These are phyloP conservation scores for Epichloe baconii DNA, from an alignment of 2,329 filamentous ascomycete genomes.

Conservation along the genomic window DNA sequence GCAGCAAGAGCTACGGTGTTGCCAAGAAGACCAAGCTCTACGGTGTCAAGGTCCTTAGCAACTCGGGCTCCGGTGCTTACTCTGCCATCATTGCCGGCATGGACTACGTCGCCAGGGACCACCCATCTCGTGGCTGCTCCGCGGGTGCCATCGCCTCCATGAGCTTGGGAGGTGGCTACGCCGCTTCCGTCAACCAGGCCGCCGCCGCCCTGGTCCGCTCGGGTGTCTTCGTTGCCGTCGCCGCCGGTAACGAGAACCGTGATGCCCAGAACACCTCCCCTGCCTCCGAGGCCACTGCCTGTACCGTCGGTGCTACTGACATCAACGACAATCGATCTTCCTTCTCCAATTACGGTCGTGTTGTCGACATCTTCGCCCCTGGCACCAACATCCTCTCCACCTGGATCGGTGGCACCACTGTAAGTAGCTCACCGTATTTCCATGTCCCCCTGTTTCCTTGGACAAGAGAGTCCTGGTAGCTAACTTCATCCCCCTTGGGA, in stretches of 20 bases:
- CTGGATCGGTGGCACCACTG: slow-evolving; percentile 29
- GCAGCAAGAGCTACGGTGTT: slow-evolving; percentile 22
- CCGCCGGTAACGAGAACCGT: slow-evolving; percentile 37
- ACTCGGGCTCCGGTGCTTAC: slow-evolving; percentile 18
- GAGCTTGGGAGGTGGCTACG: slow-evolving; percentile 38
- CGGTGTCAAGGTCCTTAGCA: slow-evolving; percentile 33
- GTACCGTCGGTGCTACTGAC: slow-evolving; percentile 40
- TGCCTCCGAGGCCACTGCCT: slow-evolving; percentile 32
- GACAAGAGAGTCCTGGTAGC: background rate
- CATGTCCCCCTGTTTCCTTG: background rate
- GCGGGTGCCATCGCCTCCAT: slow-evolving; percentile 40
- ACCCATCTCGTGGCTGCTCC: slow-evolving; percentile 21
- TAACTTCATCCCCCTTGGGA: background rate
- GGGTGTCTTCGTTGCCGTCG: slow-evolving; percentile 41
- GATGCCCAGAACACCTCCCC: slow-evolving; percentile 34
- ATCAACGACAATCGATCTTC: slow-evolving; percentile 25
- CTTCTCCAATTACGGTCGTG: slow-evolving; percentile 39
- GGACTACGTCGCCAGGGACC: slow-evolving; percentile 24
- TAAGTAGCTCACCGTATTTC: slow-evolving; percentile 1
- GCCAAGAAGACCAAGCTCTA: slow-evolving; percentile 30
- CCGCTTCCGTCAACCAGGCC: slow-evolving; percentile 35
- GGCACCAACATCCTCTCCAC: slow-evolving; percentile 33
- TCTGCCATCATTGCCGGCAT: slow-evolving; percentile 33
- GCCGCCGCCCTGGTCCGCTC: slow-evolving; percentile 30
- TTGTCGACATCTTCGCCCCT: slow-evolving; percentile 39